These are phyloP conservation scores for Penicillium steckii DNA, from an alignment of 495 filamentous ascomycete genomes.

Conservation along the genomic window DNA sequence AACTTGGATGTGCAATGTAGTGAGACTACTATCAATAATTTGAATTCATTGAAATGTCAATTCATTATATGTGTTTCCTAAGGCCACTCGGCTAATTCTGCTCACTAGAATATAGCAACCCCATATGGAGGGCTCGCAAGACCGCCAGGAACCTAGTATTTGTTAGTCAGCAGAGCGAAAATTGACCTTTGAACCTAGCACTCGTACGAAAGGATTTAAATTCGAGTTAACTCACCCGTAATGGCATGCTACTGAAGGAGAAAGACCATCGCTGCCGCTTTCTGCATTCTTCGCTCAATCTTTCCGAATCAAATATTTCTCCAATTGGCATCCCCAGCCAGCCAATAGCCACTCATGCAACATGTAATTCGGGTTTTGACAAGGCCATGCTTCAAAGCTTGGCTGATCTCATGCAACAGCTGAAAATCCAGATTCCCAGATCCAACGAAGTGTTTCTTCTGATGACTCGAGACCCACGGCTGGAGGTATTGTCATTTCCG, in stretches of 20 bases:
- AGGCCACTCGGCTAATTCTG: neutral
- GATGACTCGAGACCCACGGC: constrained; percentile 5
- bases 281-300: constrained; percentile 4
- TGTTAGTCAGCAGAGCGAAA: neutral
- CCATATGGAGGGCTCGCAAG: constrained; percentile 8
- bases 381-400: constrained; percentile 8
- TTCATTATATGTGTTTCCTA: too few species aligned
- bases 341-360: constrained; percentile 12
- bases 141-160: constrained; percentile 5
- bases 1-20: too few species aligned
- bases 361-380: constrained; percentile 1
- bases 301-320: constrained; percentile 15
- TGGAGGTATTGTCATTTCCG: neutral
- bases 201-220: neutral
- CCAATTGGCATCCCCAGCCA: constrained; percentile 19
- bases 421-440: constrained; percentile 11
- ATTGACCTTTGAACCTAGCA: neutral
- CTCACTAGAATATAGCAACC: neutral
- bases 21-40: too few species aligned
- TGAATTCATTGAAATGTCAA: too few species aligned
- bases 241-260: constrained; percentile 13
- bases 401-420: constrained; percentile 8
- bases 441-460: constrained; percentile 3
- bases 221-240: constrained; percentile 1
- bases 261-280: constrained; percentile 9